Evolutionary conservation across 768 basidiomycete species (phyloP), one percentile per base, ranked within the genome.

Genomic region (Melanogaster broomeanus): DNA sequence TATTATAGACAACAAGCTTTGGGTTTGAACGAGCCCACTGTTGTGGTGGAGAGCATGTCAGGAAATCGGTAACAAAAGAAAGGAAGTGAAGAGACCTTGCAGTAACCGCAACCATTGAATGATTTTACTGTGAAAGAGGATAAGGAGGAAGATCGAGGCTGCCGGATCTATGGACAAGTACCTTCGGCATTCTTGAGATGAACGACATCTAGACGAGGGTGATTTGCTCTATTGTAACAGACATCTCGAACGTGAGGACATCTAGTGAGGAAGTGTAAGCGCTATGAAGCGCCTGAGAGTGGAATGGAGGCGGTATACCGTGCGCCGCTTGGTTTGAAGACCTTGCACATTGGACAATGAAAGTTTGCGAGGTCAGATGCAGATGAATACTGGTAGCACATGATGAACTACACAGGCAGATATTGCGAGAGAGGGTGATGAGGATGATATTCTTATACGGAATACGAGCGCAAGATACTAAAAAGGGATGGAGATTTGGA

Each of bases 101-200:
- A 93, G 70, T 82, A 93, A 21, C 91, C 91, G 67, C 90, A 93
- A 43, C 89, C 88, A 61, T 87, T 90, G 76, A 91, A 91, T 31
- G 82, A 82, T 63, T 87, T 82, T 59, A 92, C 88, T 90, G 65
- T 58, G 51, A 39, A 53, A 34, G 49, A 18, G 51, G 48, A 56
- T 60, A 51, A 59, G 61, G 48, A 59, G 48, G 48, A 35, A 42
- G 45, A n/a, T 51, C 46, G 45, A 61, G 54, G 48, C 53, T 38
- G 24, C 51, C 22, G 53, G 43, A 42, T 45, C 28, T 27, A 35
- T n/a, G n/a, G 60, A 49, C 56, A 72, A 72, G 55, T 63, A 90
- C 89, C 88, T 79, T 92, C 90, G n/a, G 90, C 88, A 64, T 93
- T 93, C 77, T 82, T 90, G 62, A 92, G 78, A 68, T 81, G 88